Evolutionary conservation across 208 protist genomes (phyloP), one percentile per base, ranked within the genome.

Genomic region (Ichthyophonus hoferi): DNA sequence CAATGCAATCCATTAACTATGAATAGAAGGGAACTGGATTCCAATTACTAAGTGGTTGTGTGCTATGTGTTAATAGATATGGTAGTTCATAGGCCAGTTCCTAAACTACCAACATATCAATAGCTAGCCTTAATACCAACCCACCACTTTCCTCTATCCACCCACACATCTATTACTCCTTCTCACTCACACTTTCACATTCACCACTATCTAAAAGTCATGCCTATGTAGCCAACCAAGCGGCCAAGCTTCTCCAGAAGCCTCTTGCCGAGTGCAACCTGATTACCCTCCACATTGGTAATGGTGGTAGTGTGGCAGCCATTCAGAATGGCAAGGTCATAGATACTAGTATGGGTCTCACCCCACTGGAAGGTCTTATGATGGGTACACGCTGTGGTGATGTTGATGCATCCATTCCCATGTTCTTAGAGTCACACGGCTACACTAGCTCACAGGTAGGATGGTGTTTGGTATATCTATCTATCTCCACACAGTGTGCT

Each of bases 321-420:
- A 85, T 85, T 50, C 24, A 85, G 38, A 38, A 85, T 12, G 81
- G 81, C 0, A 17, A 38, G 17, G 81, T 85, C 38, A 50, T 85
- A 58, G 81, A 85, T 50, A 85, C 81, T 3, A 58, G 39, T 38
- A 85, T 85, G 81, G 81, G 81, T 50, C 40, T 85, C 39, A 85
- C 81, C 17, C 81, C 81, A 7, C 40, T 85, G 81, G 81, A 85
- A 37, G 81, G 81, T 38, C 33, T 85, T 7, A 85, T 85, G 81
- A 85, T 85, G 81, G 81, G 81, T 12, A 85, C 81, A 12, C 0
- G 81, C 38, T 85, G 81, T 50, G 81, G 81, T 43, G 81, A 85
- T 50, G 38, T 85, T 33, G 81, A 85, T 58, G n/a, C 81, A 34
- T 85, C 81, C 39, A 85, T 85, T 35, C 81, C 17, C 0, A 7